Base-by-base conservation (phyloP, 345 rosid species). In the Hypericum androsaemum region DNA sequence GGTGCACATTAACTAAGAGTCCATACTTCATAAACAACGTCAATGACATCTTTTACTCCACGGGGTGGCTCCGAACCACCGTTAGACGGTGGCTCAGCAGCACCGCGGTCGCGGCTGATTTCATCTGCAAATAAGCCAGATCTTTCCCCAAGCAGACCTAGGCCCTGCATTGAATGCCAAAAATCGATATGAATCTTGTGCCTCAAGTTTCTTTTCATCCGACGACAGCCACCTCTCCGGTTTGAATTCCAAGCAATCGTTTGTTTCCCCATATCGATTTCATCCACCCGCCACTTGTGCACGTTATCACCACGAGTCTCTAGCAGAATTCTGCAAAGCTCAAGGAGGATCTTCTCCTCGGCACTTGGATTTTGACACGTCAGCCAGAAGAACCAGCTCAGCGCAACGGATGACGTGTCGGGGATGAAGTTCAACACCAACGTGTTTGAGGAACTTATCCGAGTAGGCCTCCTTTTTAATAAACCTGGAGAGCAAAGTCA, bases 1-100 rank as follows among this genome's bases (percentile, higher is more conserved):
- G 59, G 14, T 65, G 71, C 47, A 75, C 67, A n/a, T 75, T 48
- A 0, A 76, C 68, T 60, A 46, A 44, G 6, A 72, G 61, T 1
- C 81, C 81, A 47, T 73, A 49, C 71, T 77, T 77, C 78, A 77
- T 68, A 17, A 77, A 77, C 58, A 77, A 52, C 2, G 81, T 77
- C 67, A 73, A 50, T 5, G 81, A 77, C 78, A 77, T 77, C 48
- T 77, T 77, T 41, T 77, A 78, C 76, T 73, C 81, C 47, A 77
- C 78, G 0, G 43, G 43, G 57, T 77, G 81, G 16, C 81, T 75
- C 6, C 66, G 58, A 5, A 41, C 74, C 40, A 73, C 71, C 45
- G 56, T 35, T 39, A 77, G 58, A 48, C 71, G 66, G 74, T 77
- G 78, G 12, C 68, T 71, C 39, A 73, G 52, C 47, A 77, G 15